Conservation (phyloP, 2,329 filamentous ascomycete species). For the Neonectria punicea region DNA sequence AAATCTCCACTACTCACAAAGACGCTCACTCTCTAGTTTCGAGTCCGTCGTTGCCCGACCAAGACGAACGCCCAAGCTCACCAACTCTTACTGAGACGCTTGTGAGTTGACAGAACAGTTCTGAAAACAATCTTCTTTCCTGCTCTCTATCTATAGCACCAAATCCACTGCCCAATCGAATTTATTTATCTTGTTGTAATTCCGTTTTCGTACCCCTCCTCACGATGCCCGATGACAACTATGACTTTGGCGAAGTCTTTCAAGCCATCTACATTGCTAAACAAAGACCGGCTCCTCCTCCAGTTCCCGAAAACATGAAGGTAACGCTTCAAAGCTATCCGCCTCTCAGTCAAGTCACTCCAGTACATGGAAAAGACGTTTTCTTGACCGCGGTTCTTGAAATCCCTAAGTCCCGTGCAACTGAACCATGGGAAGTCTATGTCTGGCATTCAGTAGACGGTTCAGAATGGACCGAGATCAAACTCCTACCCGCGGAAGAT, state of each 20-base stretch:
- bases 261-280: conserved; percentile 51
- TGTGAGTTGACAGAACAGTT: neutral
- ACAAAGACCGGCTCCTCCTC: conserved; percentile 47
- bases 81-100: conserved; percentile 2
- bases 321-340: conserved; percentile 67
- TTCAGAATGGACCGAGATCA: conserved; percentile 64
- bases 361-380: conserved; percentile 60
- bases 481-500: conserved; percentile 44
- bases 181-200: conserved; percentile 1
- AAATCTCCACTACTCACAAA: conserved; percentile 27
- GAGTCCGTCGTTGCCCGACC: conserved; percentile 24
- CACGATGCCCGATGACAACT: conserved; percentile 42
- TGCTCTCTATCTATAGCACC: neutral
- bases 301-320: conserved; percentile 48
- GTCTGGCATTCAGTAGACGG: conserved; percentile 77
- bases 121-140: neutral
- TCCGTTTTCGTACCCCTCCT: conserved; percentile 20
- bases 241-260: conserved; percentile 52
- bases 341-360: conserved; percentile 79
- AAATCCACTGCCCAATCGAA: neutral
- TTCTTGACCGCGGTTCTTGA: conserved; percentile 77
- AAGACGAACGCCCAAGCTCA: conserved; percentile 19
- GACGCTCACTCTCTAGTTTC: conserved; percentile 33
- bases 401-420: conserved; percentile 63
- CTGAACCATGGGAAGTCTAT: conserved; percentile 75